phyloP scores from a whole-genome alignment of 331 rosid genomes.

The Pyracantha coccinea region DNA sequence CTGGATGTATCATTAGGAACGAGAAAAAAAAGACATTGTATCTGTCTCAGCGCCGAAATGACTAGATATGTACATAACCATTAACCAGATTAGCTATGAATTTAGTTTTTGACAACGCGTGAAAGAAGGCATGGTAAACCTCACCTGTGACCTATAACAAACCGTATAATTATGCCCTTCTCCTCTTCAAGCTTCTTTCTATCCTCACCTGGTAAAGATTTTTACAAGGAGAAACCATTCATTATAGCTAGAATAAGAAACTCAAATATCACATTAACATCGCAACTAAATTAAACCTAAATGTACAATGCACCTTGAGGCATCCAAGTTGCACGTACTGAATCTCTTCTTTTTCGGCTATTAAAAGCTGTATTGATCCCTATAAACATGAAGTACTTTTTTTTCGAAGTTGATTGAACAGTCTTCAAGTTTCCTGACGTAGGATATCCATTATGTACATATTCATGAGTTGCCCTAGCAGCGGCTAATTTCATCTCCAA shows the following conservation, averaged over 20 bases:
- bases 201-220: conserved; percentile 38
- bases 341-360: conserved; percentile 77
- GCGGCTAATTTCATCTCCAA: conserved; percentile 48
- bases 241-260: conserved; percentile 12
- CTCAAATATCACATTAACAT: neutral
- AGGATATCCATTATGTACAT: conserved; percentile 32
- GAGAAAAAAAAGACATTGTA: neutral
- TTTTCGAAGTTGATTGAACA: conserved; percentile 33
- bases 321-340: conserved; percentile 87
- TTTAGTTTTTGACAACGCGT: no score
- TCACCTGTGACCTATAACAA: conserved; percentile 87
- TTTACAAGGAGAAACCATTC: conserved; percentile 6
- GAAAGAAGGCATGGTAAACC: conserved; percentile 9
- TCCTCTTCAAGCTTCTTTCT: conserved; percentile 78
- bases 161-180: conserved; percentile 77
- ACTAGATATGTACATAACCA: neutral
- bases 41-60: neutral
- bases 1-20: neutral
- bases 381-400: conserved; percentile 69
- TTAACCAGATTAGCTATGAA: neutral
- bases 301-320: conserved; percentile 54
- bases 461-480: conserved; percentile 23
- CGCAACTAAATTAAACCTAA: neutral
- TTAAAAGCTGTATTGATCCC: conserved; percentile 86
- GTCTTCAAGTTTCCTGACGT: conserved; percentile 28